Conservation (phyloP, 805 yeast species). For the Candida pseudoglaebosa region DNA sequence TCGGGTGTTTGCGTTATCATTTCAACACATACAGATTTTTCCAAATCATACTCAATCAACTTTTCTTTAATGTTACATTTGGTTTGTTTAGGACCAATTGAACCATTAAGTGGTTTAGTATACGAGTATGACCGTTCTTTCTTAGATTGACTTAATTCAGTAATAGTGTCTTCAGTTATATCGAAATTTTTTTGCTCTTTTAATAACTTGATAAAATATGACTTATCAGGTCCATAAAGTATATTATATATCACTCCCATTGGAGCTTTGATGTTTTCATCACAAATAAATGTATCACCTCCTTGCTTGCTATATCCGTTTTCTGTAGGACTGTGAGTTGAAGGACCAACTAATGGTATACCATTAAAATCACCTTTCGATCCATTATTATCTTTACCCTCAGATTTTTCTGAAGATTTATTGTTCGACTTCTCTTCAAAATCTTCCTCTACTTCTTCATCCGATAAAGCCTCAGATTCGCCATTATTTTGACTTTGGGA, state of each 20-base stretch:
- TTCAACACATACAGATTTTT: constrained; percentile 43
- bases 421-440: constrained; percentile 6
- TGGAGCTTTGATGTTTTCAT: constrained; percentile 57
- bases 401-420: constrained; percentile 2
- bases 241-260: constrained; percentile 55
- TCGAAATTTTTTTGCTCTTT: constrained; percentile 63
- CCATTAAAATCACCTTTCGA: constrained; percentile 27
- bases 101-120: constrained; percentile 58
- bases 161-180: constrained; percentile 44
- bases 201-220: constrained; percentile 42
- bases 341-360: constrained; percentile 40
- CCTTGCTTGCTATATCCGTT: constrained; percentile 39
- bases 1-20: constrained; percentile 71
- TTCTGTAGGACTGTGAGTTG: constrained; percentile 49
- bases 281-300: constrained; percentile 53
- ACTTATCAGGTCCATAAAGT: constrained; percentile 59
- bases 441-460: constrained; percentile 7
- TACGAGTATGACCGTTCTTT: constrained; percentile 51
- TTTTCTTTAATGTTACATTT: constrained; percentile 60
- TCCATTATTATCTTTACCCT: constrained; percentile 5
- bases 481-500: constrained; percentile 15
- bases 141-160: constrained; percentile 19
- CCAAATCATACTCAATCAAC: constrained; percentile 49
- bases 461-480: constrained; percentile 17
- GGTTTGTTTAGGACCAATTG: constrained; percentile 78